Evolutionary conservation across 1,284 basidiomycete species (phyloP), one percentile per base, ranked within the genome.

Genomic region (Ustilago cynodontis): DNA sequence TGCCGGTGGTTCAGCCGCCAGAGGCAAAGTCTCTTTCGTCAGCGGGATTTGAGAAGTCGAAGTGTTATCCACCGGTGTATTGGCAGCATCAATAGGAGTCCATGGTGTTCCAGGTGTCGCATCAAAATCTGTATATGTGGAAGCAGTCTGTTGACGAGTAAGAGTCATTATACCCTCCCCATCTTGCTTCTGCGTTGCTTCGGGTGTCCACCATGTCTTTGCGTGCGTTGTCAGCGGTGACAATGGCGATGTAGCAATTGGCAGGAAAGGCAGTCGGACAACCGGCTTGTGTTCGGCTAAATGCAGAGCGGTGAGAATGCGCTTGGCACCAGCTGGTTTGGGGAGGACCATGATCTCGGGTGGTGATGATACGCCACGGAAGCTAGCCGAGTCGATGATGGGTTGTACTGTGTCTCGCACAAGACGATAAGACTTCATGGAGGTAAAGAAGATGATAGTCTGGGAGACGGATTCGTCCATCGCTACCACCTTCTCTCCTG

Each of bases 211-310:
- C 75, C 75, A 77, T 6, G 59, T 60, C 60, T 71, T 77, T n/a
- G 53, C 59, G 16, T 67, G 64, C 8, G 33, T 54, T 0, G 41
- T 51, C 3, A 82, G 80, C 4, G 86, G 86, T 20, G 82, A 84
- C 9, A 85, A 77, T 0, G 96, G 95, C 0, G 93, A 92, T 0
- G 94, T 98, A 0, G 95, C 95, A 67, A 95, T 98, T 13, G 96
- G 95, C 0, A 85, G 60, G 52, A 97, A 97, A 82, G 92, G 92
- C 0, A 94, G 93, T 82, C 97, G 94, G 26, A 98, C 91, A 13
- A 91, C 93, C 93, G 80, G 77, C 35, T 82, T 82, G 53, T 75
- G 60, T 28, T 77, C 58, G 2, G 79, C 76, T 8, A 75, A 50
- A 26, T 80, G 68, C 37, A 82, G 57, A 1, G 78, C 76, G 24